phyloP scores from a whole-genome alignment of 78 protist genomes.

The slime mould (Dictyostelium discoideum) region DNA sequence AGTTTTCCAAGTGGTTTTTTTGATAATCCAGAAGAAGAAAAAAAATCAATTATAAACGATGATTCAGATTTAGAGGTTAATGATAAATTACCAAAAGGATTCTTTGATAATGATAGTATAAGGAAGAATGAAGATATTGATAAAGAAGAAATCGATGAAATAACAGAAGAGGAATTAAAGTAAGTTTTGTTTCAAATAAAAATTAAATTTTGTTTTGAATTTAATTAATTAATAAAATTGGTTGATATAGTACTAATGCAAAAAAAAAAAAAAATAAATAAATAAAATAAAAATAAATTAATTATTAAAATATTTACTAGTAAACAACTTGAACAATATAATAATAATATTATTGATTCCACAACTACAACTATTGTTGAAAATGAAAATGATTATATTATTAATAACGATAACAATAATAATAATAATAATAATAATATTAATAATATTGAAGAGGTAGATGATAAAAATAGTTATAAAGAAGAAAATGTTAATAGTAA shows the following conservation, averaged over 20 bases:
- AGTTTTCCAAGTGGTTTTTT: slow-evolving; percentile 27
- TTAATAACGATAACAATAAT: not conserved
- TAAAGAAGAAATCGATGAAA: not conserved
- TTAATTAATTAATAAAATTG: too few relatives aligned
- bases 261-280: too few relatives aligned
- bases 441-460: not conserved
- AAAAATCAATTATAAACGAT: not conserved
- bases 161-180: slow-evolving; percentile 38
- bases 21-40: slow-evolving; percentile 43
- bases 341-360: not conserved
- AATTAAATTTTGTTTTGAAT: too few relatives aligned
- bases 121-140: not conserved
- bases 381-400: not conserved
- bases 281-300: not conserved
- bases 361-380: not conserved
- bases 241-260: not conserved
- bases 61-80: not conserved
- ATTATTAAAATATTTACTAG: not conserved
- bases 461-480: not conserved
- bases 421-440: too few relatives aligned
- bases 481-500: not conserved
- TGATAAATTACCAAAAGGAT: not conserved
- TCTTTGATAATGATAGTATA: not conserved
- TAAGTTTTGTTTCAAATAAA: not conserved
- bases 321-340: not conserved